Base-by-base conservation (phyloP, 129 eudicot species). In the Flaveria bidentis region DNA sequence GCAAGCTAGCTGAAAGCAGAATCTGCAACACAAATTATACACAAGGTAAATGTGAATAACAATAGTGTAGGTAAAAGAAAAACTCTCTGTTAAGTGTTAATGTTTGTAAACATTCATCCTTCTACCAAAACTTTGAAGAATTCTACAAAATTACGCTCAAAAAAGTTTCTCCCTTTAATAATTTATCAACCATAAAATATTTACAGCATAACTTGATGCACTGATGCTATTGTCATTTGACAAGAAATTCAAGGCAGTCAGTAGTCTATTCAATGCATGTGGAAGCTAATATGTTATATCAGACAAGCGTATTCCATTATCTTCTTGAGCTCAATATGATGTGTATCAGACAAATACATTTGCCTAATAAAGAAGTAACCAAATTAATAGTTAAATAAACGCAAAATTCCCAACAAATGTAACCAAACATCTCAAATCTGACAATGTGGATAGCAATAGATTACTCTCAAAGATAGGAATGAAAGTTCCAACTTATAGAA, bases 1-100 rank as follows among this genome's bases (percentile, higher is more conserved):
- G 64, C 76, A 57, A 17, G 42, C 47, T 77, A 76, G 17, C 20
- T 23, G 10, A 67, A 76, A 25, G 62, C 61, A 81, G 58, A 69
- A 60, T 30, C 81, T 81, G 75, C 66, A 75, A 69, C 45, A 20
- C 9, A 17, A 17, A 51, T 47, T 69, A 44, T 25, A 58, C 41
- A 62, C 9, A 50, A 76, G 7, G 30, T 67, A 62, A 62, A 39
- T 4, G 45, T 67, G 36, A 62, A 50, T 30, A 17, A 69, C 41
- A 74, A 70, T 11, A 68, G 23, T 14, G 78, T 33, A 64, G 13
- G 12, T 18, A 71, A 7, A 22, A 12, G 15, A 39, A 25, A 39
- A 51, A 72, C 18, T 72, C 60, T 11, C 23, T 2, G 23, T 33
- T 5, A 15, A 49, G 64, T 2, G 23, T 33, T 9, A 22, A 49